phyloP scores from a whole-genome alignment of 805 yeast species.

The Saturnispora sekii region DNA sequence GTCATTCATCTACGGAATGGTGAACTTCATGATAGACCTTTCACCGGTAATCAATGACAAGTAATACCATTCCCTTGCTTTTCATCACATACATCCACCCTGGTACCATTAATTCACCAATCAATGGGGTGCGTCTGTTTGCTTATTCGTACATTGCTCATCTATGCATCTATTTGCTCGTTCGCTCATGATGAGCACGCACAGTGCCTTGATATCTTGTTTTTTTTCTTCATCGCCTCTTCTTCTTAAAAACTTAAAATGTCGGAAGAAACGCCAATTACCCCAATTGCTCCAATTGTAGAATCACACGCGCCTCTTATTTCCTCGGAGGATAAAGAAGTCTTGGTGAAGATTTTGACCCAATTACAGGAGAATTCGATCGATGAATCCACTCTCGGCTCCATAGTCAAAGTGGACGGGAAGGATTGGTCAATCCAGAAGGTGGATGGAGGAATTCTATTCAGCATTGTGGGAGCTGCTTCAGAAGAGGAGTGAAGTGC shows the following conservation, averaged over 20 bases:
- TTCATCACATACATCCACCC: too few relatives aligned
- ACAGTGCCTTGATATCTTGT: too few relatives aligned
- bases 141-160: too few relatives aligned
- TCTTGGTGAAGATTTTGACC: not conserved
- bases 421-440: slow-evolving; percentile 1
- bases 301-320: not conserved
- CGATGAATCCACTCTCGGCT: not conserved
- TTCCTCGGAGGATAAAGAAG: slow-evolving; percentile 1
- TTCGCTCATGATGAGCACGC: too few relatives aligned
- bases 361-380: not conserved
- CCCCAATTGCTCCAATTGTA: not conserved
- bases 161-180: too few relatives aligned
- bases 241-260: not conserved
- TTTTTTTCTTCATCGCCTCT: not conserved
- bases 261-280: not conserved
- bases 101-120: too few relatives aligned
- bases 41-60: too few relatives aligned
- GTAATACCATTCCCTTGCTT: too few relatives aligned
- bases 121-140: too few relatives aligned
- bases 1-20: too few relatives aligned
- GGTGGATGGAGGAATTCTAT: slow-evolving; percentile 3
- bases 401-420: slow-evolving; percentile 1
- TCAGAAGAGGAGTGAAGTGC: not conserved
- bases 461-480: slow-evolving; percentile 1
- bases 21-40: too few relatives aligned